Evolutionary conservation across 371 early-diverging fungal species (phyloP), one percentile per base, ranked within the genome.

Genomic region (Saksenaea oblongispora): DNA sequence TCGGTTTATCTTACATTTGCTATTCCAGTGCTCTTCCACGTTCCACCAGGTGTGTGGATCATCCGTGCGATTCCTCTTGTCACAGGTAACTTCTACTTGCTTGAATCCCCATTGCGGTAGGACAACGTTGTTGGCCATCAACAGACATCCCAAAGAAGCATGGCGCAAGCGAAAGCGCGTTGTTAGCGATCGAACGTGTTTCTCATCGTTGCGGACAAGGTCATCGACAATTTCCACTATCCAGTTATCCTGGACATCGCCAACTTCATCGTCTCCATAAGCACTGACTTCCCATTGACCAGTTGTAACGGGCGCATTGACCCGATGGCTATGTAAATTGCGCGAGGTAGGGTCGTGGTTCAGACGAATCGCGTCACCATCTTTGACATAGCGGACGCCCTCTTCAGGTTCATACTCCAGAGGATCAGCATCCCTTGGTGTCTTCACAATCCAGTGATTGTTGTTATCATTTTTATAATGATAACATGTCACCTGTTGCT

Each of bases 91-190:
- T 73, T 99, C 99, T 3, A 89, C 84, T 78, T 99, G 99, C 63
- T 91, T 89, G 84, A 95, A 98, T 13, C 99, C 99, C 99, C 99
- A 99, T 64, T 93, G 88, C 3, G 99, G 99, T 39, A 98, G 86
- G 27, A 86, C 87, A 18, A 86, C 87, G 35, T 89, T 88, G 44
- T 90, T 84, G 10, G 93, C 88, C 4, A 85, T 75, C 58, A 99
- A 79, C 35, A 94, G 88, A 71, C 98, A 98, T n/a, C 91, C 91
- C 34, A 87, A 75, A 31, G 71, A 65, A 8, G 74, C 76, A 74
- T 99, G 97, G 31, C 91, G 87, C 58, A 99, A 79, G 14, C 94
- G 89, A 74, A 99, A 92, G 14, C 84, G 87, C 0, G 99, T 97
- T 1, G 95, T 89, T 34, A 99, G 78, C 0, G 98, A 86, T 54